Conservation (phyloP, 352 stramenopile genomes). For the Globisporangium nagaii region DNA sequence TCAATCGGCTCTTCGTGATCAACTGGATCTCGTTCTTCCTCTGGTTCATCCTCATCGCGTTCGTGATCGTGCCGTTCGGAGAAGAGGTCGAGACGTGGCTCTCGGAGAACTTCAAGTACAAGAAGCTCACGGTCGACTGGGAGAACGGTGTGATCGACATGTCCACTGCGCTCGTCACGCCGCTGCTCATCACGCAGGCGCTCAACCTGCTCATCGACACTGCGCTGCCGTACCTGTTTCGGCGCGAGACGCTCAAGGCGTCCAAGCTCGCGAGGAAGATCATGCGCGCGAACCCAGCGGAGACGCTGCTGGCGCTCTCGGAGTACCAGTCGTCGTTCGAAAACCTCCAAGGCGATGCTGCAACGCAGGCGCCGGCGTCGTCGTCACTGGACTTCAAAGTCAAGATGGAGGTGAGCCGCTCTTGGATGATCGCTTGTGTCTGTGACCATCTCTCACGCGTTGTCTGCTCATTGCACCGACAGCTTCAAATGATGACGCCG, state of each 20-base stretch:
- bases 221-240: conserved; percentile 58
- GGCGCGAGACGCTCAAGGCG: conserved; percentile 52
- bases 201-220: conserved; percentile 85
- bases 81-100: conserved; percentile 78
- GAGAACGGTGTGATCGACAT: conserved; percentile 84
- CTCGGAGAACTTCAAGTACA: conserved; percentile 72
- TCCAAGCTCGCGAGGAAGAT: conserved; percentile 77
- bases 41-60: conserved; percentile 87
- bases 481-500: conserved; percentile 87
- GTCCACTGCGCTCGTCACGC: conserved; percentile 82
- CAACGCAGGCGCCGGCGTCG: conserved; percentile 14
- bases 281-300: conserved; percentile 75
- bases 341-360: conserved; percentile 38
- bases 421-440: too few relatives aligned
- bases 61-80: conserved; percentile 84
- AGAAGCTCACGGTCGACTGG: conserved; percentile 78
- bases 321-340: conserved; percentile 84
- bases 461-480: too few relatives aligned
- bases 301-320: conserved; percentile 73
- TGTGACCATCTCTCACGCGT: too few relatives aligned
- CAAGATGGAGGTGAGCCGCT: conserved; percentile 67
- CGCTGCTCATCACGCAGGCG: conserved; percentile 78
- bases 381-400: conserved; percentile 60
- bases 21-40: conserved; percentile 90
- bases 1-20: conserved; percentile 83